Evolutionary conservation across 352 stramenopile genomes (phyloP), one percentile per base, ranked within the genome.

Genomic region (Phytophthora ramorum): DNA sequence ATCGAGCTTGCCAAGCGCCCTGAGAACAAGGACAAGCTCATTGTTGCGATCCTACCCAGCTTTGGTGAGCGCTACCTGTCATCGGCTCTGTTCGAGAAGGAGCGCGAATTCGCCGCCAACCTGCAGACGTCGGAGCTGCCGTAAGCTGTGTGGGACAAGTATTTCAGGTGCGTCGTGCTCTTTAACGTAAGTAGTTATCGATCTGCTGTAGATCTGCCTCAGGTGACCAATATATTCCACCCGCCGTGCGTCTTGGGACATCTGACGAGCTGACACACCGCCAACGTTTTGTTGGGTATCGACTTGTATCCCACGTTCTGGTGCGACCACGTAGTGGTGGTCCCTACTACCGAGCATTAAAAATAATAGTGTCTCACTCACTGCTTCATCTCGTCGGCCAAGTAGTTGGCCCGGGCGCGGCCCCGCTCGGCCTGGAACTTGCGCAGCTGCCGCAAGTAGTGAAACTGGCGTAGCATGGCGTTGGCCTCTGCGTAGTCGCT

Each of bases 1-100:
- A 61, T 96, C 35, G 76, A 96, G 64, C 67, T 96, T 10, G 88
- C 81, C 50, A 79, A 81, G 54, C 86, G 89, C 28, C 85, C 85
- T 4, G 87, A 96, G 81, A 92, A 86, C 56, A 76, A 71, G 17
- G 85, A 81, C 41, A 97, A 97, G 79, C 75, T 94, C 35, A 96
- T 93, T 54, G 91, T 97, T 26, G 83, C 85, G 47, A 94, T 97
- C 63, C 78, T 97, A 63, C 89, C 91, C 17, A 94, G 81, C 57
- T 97, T 96, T 71, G 91, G 91, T 57, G 91, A 97, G 73, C 82
- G 85, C 35, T 94, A 94, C 69, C 66, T 92, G 69, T 91, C 81
- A 45, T 91, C 85, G 54, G 60, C 83, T 34, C 76, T 93, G 37
- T 93, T 93, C 51, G 83, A 92, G 43, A 68, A 75, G 54, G 85